phyloP scores from a whole-genome alignment of 2,329 filamentous ascomycete genomes.

The Tolypocladium ovalisporum region DNA sequence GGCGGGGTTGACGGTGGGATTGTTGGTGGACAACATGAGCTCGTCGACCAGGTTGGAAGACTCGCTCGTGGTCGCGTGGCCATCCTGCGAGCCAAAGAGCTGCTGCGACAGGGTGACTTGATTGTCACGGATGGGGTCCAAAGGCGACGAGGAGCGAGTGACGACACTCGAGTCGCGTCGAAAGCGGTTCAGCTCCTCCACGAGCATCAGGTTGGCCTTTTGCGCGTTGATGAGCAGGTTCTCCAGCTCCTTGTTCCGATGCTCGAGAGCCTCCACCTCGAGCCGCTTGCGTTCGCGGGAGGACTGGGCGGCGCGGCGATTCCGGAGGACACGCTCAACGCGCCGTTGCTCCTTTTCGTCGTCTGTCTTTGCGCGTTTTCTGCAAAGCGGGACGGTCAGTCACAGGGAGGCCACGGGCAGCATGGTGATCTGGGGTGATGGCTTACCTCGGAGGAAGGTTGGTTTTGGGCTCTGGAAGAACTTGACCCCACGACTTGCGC shows the following conservation, averaged over 20 bases:
- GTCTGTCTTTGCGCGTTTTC: conserved; percentile 96
- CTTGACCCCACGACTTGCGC: conserved; percentile 97
- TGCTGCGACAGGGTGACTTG: conserved; percentile 48
- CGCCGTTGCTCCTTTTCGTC: conserved; percentile 98
- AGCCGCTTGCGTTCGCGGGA: conserved; percentile 85
- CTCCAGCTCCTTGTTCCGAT: conserved; percentile 62
- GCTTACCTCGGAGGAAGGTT: conserved; percentile 79
- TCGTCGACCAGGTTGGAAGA: conserved; percentile 29
- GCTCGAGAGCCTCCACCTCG: conserved; percentile 78
- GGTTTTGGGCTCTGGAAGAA: conserved; percentile 92
- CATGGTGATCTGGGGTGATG: neutral
- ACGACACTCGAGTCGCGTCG: conserved; percentile 31
- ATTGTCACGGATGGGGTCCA: conserved; percentile 31
- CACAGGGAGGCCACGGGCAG: neutral
- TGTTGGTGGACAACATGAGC: conserved; percentile 26
- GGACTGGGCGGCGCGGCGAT: conserved; percentile 91
- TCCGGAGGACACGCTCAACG: conserved; percentile 92
- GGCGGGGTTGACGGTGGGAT: conserved; percentile 47
- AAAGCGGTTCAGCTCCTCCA: conserved; percentile 39
- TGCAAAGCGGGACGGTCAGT: conserved; percentile 19
- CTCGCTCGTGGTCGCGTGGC: conserved; percentile 17
- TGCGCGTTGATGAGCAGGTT: conserved; percentile 49
- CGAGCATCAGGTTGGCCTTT: conserved; percentile 36
- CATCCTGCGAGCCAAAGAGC: conserved; percentile 41
- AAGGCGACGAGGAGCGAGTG: conserved; percentile 28